These are phyloP conservation scores for Mallotus nudiflorus DNA, from an alignment of 345 rosid species.

Conservation along the genomic window DNA sequence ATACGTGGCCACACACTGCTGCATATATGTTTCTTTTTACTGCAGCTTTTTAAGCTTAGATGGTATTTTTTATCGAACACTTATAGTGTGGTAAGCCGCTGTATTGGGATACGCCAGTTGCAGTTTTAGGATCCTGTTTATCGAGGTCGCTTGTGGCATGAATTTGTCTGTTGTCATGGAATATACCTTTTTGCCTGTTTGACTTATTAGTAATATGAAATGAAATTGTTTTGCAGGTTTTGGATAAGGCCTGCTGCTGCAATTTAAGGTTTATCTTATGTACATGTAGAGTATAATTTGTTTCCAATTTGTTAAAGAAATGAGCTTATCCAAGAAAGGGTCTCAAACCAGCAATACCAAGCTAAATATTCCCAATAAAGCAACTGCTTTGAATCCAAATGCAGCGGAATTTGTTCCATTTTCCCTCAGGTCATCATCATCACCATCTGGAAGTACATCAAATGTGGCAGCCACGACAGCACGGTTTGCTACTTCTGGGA, in stretches of 20 bases:
- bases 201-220: conserved; percentile 9
- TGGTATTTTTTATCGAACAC: background rate
- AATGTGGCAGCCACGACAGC: conserved; percentile 42
- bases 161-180: conserved; percentile 10
- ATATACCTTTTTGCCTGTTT: background rate
- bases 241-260: conserved; percentile 38
- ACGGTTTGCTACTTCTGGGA: conserved; percentile 49
- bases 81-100: background rate
- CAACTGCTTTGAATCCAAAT: conserved; percentile 83
- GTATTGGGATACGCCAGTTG: conserved; percentile 10
- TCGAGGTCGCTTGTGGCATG: conserved; percentile 18
- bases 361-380: conserved; percentile 51
- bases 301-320: conserved; percentile 46
- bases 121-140: conserved; percentile 13
- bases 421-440: conserved; percentile 58
- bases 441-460: conserved; percentile 47
- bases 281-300: conserved; percentile 28
- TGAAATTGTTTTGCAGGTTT: conserved; percentile 56
- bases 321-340: conserved; percentile 88
- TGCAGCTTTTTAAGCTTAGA: background rate
- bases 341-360: conserved; percentile 57
- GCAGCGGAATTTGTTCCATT: conserved; percentile 95
- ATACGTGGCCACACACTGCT: background rate
- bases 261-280: conserved; percentile 15
- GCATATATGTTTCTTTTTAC: background rate